Percentiles rank a stretch among this genome's conserved stretches.
phyloP scores from a whole-genome alignment of 768 basidiomycete species.

The Amanita exitialis region DNA sequence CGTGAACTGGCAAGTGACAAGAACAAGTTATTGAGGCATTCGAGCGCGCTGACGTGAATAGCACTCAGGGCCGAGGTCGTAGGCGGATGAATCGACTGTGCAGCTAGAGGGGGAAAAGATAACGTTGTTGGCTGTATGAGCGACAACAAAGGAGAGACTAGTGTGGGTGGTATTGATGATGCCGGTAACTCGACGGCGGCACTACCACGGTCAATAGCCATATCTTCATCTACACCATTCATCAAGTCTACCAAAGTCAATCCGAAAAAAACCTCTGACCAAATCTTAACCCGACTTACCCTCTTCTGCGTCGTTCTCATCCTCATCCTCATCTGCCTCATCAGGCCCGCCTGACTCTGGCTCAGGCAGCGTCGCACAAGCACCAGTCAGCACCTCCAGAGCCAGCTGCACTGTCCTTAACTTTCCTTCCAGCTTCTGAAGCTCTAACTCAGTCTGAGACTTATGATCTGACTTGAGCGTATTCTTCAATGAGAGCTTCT shows the following conservation, averaged over 20 bases:
- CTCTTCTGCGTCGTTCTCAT: conserved; percentile 22
- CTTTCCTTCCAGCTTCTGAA: conserved; percentile 63
- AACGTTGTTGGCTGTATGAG: conserved; percentile 68
- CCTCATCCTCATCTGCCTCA: conserved; percentile 27
- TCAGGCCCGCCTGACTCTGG: conserved; percentile 36
- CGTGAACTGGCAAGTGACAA: conserved; percentile 53
- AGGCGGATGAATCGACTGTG: conserved; percentile 73
- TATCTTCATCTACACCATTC: conserved; percentile 24
- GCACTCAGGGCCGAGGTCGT: conserved; percentile 79
- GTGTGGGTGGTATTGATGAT: conserved; percentile 40
- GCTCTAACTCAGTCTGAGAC: conserved; percentile 52
- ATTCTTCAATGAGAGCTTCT: conserved; percentile 51
- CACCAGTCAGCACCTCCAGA: conserved; percentile 81
- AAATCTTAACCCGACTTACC: conserved; percentile 13
- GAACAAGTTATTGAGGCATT: conserved; percentile 87
- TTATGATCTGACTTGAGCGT: conserved; percentile 72
- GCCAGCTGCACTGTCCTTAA: conserved; percentile 71
- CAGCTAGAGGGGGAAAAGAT: conserved; percentile 69
- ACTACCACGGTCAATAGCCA: conserved; percentile 33
- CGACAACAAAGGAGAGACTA: conserved; percentile 59
- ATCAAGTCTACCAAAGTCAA: background rate
- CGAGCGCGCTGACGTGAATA: conserved; percentile 77
- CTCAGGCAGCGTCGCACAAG: conserved; percentile 83
- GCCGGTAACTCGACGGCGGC: conserved; percentile 20
- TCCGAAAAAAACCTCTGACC: background rate